phyloP scores from a whole-genome alignment of 2,329 filamentous ascomycete genomes.

The Metarhizium album region DNA sequence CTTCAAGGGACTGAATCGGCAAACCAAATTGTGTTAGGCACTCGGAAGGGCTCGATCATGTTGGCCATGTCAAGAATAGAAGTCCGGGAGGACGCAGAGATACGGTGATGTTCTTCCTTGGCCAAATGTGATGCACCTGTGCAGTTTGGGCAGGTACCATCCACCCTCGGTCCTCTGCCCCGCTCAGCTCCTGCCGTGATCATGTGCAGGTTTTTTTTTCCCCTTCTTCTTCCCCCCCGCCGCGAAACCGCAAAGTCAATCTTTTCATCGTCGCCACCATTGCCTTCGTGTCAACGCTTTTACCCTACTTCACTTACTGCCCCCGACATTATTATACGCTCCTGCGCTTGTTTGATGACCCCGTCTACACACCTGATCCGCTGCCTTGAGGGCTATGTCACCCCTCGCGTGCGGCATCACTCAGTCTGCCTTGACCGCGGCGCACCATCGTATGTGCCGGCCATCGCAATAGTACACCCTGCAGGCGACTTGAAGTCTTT shows the following conservation, averaged over 20 bases:
- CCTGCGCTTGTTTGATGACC: background rate
- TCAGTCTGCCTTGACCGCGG: background rate
- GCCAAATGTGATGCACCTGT: too few relatives aligned
- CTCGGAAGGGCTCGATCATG: background rate
- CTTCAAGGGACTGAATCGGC: too few relatives aligned
- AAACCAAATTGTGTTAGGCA: background rate
- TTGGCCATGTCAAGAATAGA: background rate
- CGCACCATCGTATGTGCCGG: conserved; percentile 30
- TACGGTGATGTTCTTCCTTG: too few relatives aligned
- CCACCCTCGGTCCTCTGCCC: background rate
- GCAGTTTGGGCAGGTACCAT: background rate
- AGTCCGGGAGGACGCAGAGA: background rate
- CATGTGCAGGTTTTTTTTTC: background rate
- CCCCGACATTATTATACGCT: background rate
- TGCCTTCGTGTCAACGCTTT: background rate
- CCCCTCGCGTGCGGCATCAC: background rate
- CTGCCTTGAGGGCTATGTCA: background rate
- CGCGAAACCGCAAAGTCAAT: background rate
- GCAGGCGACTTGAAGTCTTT: conserved; percentile 59
- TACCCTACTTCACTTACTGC: background rate
- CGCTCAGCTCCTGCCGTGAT: background rate
- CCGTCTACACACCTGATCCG: background rate
- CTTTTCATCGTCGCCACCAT: background rate
- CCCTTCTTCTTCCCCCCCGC: background rate
- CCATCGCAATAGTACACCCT: conserved; percentile 28